phyloP scores from a whole-genome alignment of 176 grass and related monocot genomes.

The Miscanthus lutarioriparius region DNA sequence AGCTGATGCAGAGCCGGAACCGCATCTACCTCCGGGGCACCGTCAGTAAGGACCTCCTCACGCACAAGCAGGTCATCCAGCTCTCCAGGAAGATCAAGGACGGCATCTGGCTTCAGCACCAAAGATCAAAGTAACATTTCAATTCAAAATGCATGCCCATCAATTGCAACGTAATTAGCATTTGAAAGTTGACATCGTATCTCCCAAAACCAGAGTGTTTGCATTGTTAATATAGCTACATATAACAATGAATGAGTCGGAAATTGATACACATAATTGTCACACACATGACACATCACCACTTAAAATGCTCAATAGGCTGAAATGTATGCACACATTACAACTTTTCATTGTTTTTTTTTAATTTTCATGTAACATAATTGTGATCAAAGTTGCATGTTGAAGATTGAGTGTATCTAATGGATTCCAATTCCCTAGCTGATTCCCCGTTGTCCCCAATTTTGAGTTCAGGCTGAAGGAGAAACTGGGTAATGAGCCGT shows the following conservation, averaged over 20 bases:
- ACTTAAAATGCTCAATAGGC: background rate
- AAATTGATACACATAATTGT: background rate
- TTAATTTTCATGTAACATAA: background rate
- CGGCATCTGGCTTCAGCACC: constrained; percentile 69
- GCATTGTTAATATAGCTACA: background rate
- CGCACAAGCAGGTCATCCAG: constrained; percentile 85
- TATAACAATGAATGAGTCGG: background rate
- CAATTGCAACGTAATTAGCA: background rate
- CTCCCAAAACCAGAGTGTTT: background rate
- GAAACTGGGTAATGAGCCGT: constrained; percentile 81
- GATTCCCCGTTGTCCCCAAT: background rate
- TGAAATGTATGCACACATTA: background rate
- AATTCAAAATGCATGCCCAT: background rate
- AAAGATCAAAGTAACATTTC: constrained; percentile 61
- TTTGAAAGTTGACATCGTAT: background rate
- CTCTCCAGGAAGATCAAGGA: constrained; percentile 95
- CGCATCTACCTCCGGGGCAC: constrained; percentile 76
- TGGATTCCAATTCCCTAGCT: background rate
- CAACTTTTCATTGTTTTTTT: background rate
- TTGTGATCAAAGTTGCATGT: background rate
- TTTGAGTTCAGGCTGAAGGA: constrained; percentile 66
- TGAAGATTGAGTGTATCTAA: background rate
- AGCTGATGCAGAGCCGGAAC: constrained; percentile 60
- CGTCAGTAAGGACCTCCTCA: constrained; percentile 77
- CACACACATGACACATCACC: background rate